Evolutionary conservation across 2,329 filamentous ascomycete species (phyloP).

Genomic region (Beauveria sp.): DNA sequence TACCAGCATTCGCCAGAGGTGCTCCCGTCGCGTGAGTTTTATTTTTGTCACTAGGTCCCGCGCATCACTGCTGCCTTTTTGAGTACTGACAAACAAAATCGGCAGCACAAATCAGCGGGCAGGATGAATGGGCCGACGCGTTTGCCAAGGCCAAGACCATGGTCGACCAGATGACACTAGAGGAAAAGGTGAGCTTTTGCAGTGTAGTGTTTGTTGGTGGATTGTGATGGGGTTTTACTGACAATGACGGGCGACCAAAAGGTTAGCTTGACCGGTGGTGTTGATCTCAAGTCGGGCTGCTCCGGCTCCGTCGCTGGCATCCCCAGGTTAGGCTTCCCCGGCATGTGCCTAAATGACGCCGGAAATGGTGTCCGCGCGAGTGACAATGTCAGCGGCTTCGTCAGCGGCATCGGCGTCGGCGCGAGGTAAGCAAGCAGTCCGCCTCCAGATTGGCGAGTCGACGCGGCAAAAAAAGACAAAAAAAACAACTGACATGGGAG

Average conservation of each 20-base stretch:
- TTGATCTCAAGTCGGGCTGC: conserved; percentile 44
- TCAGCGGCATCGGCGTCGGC: conserved; percentile 39
- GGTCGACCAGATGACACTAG: conserved; percentile 55
- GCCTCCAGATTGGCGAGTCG: too few species aligned
- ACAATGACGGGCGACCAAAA: background rate
- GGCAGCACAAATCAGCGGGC: conserved; percentile 24
- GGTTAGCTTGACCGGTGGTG: conserved; percentile 37
- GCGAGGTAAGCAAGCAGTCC: conserved; percentile 38
- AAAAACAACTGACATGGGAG: conserved; percentile 47
- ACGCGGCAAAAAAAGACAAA: conserved; percentile 32
- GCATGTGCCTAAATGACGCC: conserved; percentile 41
- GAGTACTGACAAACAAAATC: background rate
- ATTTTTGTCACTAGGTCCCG: too few species aligned
- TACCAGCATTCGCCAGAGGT: conserved; percentile 4
- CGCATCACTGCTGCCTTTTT: background rate
- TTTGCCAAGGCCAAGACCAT: conserved; percentile 49
- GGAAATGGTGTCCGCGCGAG: conserved; percentile 40
- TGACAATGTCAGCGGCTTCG: conserved; percentile 39
- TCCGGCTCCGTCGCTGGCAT: conserved; percentile 38
- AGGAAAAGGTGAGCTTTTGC: conserved; percentile 44
- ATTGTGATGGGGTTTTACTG: background rate
- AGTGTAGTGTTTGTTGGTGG: background rate
- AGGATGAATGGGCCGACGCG: conserved; percentile 45
- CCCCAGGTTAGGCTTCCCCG: conserved; percentile 36
- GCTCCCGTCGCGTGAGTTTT: conserved; percentile 4